Evolutionary conservation across 768 basidiomycete species (phyloP).

Genomic region (Pulveroboletus ravenelii): DNA sequence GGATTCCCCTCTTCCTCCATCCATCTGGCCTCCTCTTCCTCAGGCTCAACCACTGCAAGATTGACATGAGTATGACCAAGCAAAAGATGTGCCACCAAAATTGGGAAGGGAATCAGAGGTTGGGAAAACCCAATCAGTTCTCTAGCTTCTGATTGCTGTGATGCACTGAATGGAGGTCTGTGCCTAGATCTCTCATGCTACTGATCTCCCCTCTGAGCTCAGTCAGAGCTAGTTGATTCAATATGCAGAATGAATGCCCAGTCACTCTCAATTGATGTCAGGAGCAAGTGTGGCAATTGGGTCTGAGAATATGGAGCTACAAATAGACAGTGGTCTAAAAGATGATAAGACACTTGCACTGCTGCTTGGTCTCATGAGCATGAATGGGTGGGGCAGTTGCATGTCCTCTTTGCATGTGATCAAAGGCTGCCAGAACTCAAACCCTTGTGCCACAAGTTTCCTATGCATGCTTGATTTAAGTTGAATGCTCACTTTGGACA

Average conservation of each 20-base stretch:
- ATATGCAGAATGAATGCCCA: neutral
- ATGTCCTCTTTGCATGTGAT: slow-evolving; percentile 43
- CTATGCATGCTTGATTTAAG: too few relatives aligned
- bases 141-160: too few relatives aligned
- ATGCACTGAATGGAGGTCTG: neutral
- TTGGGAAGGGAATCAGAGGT: too few relatives aligned
- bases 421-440: slow-evolving; percentile 47
- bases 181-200: too few relatives aligned
- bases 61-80: too few relatives aligned
- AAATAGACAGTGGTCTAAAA: slow-evolving; percentile 37
- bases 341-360: slow-evolving; percentile 39
- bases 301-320: slow-evolving; percentile 36
- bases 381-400: slow-evolving; percentile 36
- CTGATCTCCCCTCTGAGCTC: too few relatives aligned
- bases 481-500: too few relatives aligned
- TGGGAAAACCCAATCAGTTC: too few relatives aligned
- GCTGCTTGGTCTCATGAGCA: slow-evolving; percentile 25
- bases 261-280: slow-evolving; percentile 24
- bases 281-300: slow-evolving; percentile 17
- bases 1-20: neutral
- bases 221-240: too few relatives aligned
- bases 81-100: too few relatives aligned
- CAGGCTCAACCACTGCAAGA: too few relatives aligned
- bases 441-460: slow-evolving; percentile 27
- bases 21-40: too few relatives aligned